Percentiles rank a stretch among this genome's conserved stretches.
phyloP scores from a whole-genome alignment of 306 rosid species.

The Luffa acutangula region DNA sequence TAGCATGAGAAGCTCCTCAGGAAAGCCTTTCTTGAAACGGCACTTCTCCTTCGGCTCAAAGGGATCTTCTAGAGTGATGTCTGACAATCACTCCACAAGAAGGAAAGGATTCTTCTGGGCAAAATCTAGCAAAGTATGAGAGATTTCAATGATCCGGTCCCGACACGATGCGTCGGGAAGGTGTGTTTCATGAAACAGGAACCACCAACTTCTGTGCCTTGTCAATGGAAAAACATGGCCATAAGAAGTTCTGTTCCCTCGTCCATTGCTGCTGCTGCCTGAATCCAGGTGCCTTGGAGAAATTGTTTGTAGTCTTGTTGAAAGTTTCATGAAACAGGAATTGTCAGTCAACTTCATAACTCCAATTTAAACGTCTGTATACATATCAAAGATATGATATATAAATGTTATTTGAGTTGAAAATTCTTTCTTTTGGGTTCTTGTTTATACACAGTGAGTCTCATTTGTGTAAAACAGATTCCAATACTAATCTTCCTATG shows the following conservation, averaged over 20 bases:
- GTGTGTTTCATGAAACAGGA: neutral
- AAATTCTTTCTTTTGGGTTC: neutral
- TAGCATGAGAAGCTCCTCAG: constrained; percentile 45
- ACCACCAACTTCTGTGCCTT: neutral
- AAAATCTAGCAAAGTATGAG: constrained; percentile 55
- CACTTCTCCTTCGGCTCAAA: constrained; percentile 84
- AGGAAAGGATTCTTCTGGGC: constrained; percentile 97
- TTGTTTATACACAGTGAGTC: neutral
- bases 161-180: neutral
- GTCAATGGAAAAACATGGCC: neutral
- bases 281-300: neutral
- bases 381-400: constrained; percentile 14
- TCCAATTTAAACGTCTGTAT: constrained; percentile 11
- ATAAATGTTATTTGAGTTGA: constrained; percentile 11
- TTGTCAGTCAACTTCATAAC: constrained; percentile 10
- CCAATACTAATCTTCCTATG: neutral
- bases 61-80: constrained; percentile 40
- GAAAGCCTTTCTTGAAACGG: constrained; percentile 64
- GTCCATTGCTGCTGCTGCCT: neutral
- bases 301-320: neutral
- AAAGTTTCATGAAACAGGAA: constrained; percentile 3
- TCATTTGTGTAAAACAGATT: constrained; percentile 1
- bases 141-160: neutral
- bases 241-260: neutral
- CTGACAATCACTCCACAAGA: constrained; percentile 39